These are phyloP conservation scores for Candida schatavii DNA, from an alignment of 805 yeast genomes.

Conservation along the genomic window DNA sequence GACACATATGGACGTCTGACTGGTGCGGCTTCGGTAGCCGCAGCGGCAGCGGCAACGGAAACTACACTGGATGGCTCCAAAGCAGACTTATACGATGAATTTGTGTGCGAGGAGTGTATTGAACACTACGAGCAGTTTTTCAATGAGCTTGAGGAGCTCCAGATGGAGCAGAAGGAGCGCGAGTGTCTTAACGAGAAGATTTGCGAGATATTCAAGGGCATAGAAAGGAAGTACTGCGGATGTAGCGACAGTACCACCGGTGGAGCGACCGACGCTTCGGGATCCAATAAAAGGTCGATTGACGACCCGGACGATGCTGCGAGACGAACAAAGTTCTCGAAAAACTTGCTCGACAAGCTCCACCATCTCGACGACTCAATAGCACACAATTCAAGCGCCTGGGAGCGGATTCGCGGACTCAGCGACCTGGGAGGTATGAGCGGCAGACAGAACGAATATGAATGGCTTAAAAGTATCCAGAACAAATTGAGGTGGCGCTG, in stretches of 20 bases:
- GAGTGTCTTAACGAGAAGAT: not conserved
- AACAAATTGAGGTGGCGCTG: conserved; percentile 21
- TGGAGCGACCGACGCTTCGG: not conserved
- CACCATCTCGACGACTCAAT: not conserved
- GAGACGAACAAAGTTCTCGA: conserved; percentile 1
- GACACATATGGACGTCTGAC: not conserved
- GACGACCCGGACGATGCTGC: not conserved
- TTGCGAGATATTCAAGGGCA: conserved; percentile 3
- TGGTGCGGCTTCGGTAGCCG: not conserved
- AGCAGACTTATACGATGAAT: conserved; percentile 40
- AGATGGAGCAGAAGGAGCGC: not conserved
- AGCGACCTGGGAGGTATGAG: too few species aligned
- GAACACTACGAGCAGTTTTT: conserved; percentile 53
- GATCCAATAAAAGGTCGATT: not conserved
- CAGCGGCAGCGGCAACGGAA: conserved; percentile 7
- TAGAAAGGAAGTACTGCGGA: conserved; percentile 1
- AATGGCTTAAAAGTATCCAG: conserved; percentile 16
- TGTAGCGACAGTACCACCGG: not conserved
- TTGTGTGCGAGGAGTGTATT: conserved; percentile 63
- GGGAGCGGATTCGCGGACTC: not conserved
- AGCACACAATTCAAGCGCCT: not conserved
- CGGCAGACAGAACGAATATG: not conserved
- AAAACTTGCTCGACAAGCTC: not conserved
- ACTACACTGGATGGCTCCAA: too few species aligned
- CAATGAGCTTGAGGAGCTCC: conserved; percentile 32